These are phyloP conservation scores for Hirschioporus abietinus DNA, from an alignment of 768 basidiomycete genomes.

Conservation along the genomic window DNA sequence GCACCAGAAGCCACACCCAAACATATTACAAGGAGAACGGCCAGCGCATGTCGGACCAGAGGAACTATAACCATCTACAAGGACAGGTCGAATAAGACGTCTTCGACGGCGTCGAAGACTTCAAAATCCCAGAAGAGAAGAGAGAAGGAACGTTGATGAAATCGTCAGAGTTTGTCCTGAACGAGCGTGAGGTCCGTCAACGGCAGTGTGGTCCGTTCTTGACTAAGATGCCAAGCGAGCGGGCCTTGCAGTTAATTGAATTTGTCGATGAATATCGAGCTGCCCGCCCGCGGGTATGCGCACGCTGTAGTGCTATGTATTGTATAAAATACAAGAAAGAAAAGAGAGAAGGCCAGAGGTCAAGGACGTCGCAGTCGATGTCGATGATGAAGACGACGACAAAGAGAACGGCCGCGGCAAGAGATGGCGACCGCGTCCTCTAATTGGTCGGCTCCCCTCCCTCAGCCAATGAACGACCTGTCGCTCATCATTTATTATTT, in stretches of 20 bases:
- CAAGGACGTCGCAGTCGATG: background rate
- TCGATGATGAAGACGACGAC: background rate
- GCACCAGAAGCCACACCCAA: constrained; percentile 28
- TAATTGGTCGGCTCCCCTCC: background rate
- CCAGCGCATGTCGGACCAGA: constrained; percentile 30
- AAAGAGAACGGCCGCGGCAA: background rate
- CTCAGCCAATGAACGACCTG: background rate
- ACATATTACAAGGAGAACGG: constrained; percentile 36
- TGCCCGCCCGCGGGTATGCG: background rate
- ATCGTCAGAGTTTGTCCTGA: background rate
- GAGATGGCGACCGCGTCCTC: background rate
- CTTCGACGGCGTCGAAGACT: background rate
- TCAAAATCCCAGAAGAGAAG: background rate
- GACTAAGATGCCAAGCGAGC: background rate
- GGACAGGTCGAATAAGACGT: background rate
- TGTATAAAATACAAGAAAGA: background rate
- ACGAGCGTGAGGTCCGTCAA: background rate
- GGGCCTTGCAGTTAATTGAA: background rate
- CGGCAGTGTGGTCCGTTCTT: background rate
- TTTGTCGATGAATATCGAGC: background rate
- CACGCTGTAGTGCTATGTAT: background rate
- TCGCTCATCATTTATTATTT: background rate
- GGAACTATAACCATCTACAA: background rate
- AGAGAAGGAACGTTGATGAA: background rate
- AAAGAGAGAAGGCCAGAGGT: background rate